phyloP scores from a whole-genome alignment of 2,329 filamentous ascomycete species.

The Xylariaceae sp. region DNA sequence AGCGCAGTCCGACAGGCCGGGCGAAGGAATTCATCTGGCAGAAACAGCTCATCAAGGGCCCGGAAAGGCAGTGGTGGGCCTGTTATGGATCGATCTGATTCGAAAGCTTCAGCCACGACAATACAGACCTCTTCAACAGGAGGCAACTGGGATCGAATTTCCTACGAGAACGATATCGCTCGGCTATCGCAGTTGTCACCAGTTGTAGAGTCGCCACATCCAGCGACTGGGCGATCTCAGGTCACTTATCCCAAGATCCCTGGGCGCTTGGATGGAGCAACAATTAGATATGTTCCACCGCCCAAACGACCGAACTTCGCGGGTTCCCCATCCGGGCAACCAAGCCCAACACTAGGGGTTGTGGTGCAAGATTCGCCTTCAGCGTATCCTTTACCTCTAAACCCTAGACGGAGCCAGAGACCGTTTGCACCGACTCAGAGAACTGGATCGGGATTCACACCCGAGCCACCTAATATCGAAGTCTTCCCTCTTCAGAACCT shows the following conservation, averaged over 20 bases:
- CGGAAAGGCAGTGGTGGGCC: conserved; percentile 30
- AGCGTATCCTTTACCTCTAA: conserved; percentile 38
- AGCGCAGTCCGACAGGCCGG: conserved; percentile 34
- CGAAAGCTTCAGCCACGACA: conserved; percentile 47
- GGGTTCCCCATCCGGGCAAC: conserved; percentile 48
- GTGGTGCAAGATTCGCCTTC: conserved; percentile 33
- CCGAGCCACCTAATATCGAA: conserved; percentile 31
- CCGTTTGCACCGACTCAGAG: conserved; percentile 27
- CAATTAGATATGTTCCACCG: conserved; percentile 43
- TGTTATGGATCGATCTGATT: conserved; percentile 36
- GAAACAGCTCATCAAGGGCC: conserved; percentile 29
- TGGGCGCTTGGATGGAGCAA: conserved; percentile 39
- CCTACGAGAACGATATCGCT: conserved; percentile 41
- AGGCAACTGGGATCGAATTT: conserved; percentile 43
- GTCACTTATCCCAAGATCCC: conserved; percentile 42
- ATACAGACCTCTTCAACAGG: conserved; percentile 43
- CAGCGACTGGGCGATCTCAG: conserved; percentile 42
- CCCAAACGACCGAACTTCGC: conserved; percentile 42
- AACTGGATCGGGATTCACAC: conserved; percentile 38
- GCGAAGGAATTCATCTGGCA: conserved; percentile 22
- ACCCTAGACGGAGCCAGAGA: conserved; percentile 28
- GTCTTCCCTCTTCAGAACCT: conserved; percentile 27
- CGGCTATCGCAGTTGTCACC: conserved; percentile 52
- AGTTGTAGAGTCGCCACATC: conserved; percentile 55
- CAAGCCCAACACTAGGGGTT: conserved; percentile 52